Evolutionary conservation across 768 basidiomycete species (phyloP).

Genomic region (Tulasnella sp.): DNA sequence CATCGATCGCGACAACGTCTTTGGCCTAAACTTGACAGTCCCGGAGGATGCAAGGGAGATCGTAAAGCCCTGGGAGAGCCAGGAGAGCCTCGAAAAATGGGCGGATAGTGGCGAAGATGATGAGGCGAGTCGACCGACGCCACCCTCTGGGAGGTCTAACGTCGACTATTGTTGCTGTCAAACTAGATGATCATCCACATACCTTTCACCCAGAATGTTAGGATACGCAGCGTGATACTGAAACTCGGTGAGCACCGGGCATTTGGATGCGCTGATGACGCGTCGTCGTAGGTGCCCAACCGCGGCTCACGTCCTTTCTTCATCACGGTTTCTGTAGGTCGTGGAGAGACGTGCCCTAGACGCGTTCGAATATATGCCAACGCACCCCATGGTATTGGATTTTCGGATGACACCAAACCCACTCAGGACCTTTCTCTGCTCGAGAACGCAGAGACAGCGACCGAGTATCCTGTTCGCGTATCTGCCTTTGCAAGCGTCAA

Average conservation of each 20-base stretch:
- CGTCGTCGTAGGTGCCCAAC: no score
- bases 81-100: constrained; percentile 52
- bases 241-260: constrained; percentile 48
- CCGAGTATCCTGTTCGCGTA: constrained; percentile 66
- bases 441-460: constrained; percentile 54
- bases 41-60: constrained; percentile 66
- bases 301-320: no score
- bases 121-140: no score
- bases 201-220: constrained; percentile 67
- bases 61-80: constrained; percentile 71
- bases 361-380: constrained; percentile 67
- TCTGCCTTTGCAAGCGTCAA: constrained; percentile 67
- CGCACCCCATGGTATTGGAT: constrained; percentile 61
- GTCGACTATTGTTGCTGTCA: background rate
- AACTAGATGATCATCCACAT: constrained; percentile 65
- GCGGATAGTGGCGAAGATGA: constrained; percentile 77
- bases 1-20: constrained; percentile 59
- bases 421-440: constrained; percentile 58
- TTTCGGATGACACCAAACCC: constrained; percentile 51
- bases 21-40: constrained; percentile 65
- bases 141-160: background rate
- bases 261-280: no score
- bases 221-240: constrained; percentile 58
- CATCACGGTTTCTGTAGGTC: constrained; percentile 33
- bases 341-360: constrained; percentile 65